phyloP scores from a whole-genome alignment of 1,284 basidiomycete genomes.

The Cryptococcus depauperatus region DNA sequence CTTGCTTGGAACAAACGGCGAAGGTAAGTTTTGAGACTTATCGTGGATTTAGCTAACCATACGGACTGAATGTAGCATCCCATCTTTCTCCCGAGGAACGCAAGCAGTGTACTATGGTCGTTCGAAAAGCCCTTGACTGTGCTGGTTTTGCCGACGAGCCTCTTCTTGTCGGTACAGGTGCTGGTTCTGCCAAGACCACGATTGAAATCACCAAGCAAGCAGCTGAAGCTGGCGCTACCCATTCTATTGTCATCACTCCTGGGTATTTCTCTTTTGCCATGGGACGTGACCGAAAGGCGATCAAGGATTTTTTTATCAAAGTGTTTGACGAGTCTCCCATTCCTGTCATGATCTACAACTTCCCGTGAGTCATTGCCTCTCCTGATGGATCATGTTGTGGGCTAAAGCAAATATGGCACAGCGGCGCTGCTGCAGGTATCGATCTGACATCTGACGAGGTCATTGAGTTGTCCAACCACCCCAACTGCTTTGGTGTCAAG shows the following conservation, averaged over 20 bases:
- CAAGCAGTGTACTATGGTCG: constrained; percentile 56
- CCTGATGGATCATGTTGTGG: neutral
- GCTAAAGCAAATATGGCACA: constrained; percentile 7
- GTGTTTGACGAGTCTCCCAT: constrained; percentile 74
- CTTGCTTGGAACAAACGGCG: constrained; percentile 47
- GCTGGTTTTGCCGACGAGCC: constrained; percentile 60
- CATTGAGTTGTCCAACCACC: constrained; percentile 62
- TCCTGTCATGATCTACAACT: constrained; percentile 86
- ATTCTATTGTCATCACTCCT: constrained; percentile 49
- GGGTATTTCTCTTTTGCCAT: constrained; percentile 49
- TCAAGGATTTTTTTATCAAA: constrained; percentile 49
- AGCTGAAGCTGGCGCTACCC: constrained; percentile 67
- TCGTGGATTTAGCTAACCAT: neutral
- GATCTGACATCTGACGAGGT: constrained; percentile 80
- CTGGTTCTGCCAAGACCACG: constrained; percentile 65
- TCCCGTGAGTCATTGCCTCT: constrained; percentile 55
- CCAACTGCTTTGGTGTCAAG: constrained; percentile 82
- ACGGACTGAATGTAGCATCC: constrained; percentile 25
- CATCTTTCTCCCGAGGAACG: constrained; percentile 67
- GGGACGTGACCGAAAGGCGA: constrained; percentile 44
- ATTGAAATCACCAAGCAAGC: constrained; percentile 71
- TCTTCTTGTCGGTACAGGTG: constrained; percentile 76
- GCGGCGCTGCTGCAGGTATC: constrained; percentile 61
- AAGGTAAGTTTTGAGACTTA: constrained; percentile 31
- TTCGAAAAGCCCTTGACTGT: constrained; percentile 64